phyloP scores from a whole-genome alignment of 1,284 basidiomycete genomes.

The Ustilago esculenta region DNA sequence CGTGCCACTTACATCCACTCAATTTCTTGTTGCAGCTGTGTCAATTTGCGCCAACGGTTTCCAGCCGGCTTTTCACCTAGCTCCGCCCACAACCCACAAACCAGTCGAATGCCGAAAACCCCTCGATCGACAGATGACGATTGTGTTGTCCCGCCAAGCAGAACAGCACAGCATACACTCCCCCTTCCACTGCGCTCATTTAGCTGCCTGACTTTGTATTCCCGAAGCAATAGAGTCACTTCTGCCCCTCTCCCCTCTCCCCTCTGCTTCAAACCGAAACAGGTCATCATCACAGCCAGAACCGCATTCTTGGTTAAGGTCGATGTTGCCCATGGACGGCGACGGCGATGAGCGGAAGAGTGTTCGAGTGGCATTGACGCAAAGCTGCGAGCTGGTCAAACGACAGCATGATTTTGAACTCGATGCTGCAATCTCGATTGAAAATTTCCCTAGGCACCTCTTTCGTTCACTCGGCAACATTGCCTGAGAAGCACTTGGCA shows the following conservation, averaged over 20 bases:
- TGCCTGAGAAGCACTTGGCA: no score
- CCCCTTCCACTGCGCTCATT: no score
- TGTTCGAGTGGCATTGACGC: neutral
- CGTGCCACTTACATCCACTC: constrained; percentile 24
- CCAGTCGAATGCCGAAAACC: constrained; percentile 11
- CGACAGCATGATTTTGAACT: constrained; percentile 9
- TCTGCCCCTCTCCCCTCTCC: neutral
- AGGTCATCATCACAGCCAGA: no score
- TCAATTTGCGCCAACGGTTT: constrained; percentile 4
- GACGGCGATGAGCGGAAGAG: constrained; percentile 14
- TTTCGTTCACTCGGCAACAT: no score
- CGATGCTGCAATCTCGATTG: neutral
- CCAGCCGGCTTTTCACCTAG: no score
- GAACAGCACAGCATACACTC: no score
- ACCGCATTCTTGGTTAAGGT: no score
- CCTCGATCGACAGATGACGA: constrained; percentile 11
- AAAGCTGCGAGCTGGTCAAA: constrained; percentile 9
- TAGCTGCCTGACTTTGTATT: constrained; percentile 10
- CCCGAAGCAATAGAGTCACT: constrained; percentile 1
- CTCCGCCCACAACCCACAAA: no score
- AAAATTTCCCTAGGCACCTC: no score
- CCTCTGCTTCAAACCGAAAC: no score
- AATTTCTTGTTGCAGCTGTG: constrained; percentile 3
- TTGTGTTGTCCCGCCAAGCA: no score
- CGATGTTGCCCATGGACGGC: no score